Evolutionary conservation across 2,329 filamentous ascomycete genomes (phyloP), one percentile per base, ranked within the genome.

Genomic region (Pseudogymnoascus sp.): DNA sequence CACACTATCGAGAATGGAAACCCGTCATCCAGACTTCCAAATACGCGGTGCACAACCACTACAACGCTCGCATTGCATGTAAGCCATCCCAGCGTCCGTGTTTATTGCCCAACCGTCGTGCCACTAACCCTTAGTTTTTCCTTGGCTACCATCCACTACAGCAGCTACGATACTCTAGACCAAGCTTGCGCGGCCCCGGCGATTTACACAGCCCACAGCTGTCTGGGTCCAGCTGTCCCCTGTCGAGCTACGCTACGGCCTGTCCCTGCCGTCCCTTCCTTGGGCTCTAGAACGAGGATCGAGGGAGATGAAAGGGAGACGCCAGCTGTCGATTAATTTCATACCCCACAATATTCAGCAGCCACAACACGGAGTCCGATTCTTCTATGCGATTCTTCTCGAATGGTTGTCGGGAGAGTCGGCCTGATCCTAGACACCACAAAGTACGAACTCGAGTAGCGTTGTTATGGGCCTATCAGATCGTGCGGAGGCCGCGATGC

Each of bases 301-400:
- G 45, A 29, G 45, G 45, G 45, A 54, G 45, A 54, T 54, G 45
- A 54, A 54, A 54, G 45, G 45, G 45, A 54, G 23, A 54, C 45
- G 23, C 23, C 45, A 54, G 45, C 23, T 54, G 23, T 54, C 45
- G 23, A 14, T 1, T 54, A 54, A 54, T 3, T 11, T 1, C 23
- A 54, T 54, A 54, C 45, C 45, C 45, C 45, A 54, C 45, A 54
- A 54, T 29, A 54, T 54, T 47, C 42, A 54, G 23, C 45, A 54
- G 45, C 45, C 45, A 54, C 45, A 54, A 2, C 18, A 29, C 16
- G 23, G 45, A 54, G 45, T 29, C 4, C 45, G 23, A 54, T 54
- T 54, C 23, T 29, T 54, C 45, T 4, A 54, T 54, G 47, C 47
- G 47, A 54, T 54, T 54, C 47, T 54, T 31, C 26, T 54, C 23